Conservation (phyloP, 1,139 yeast genomes). For the Suhomyces chickasaworum region DNA sequence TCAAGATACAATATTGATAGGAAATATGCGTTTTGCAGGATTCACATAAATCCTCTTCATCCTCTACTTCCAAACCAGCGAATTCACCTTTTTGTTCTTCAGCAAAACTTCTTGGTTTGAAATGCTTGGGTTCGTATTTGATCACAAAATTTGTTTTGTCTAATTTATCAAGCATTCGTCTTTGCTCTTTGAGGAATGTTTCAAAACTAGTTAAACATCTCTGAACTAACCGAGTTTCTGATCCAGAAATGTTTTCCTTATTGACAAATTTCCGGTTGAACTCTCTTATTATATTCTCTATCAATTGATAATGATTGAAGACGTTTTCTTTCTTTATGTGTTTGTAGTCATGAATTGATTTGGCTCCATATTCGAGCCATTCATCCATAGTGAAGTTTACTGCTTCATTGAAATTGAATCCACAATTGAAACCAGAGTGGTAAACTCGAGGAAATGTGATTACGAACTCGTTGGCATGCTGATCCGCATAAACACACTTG, state of each 20-base stretch:
- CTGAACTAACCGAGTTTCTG: constrained; percentile 21
- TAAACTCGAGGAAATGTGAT: constrained; percentile 77
- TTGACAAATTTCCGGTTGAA: constrained; percentile 17
- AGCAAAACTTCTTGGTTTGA: constrained; percentile 19
- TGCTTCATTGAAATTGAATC: constrained; percentile 78
- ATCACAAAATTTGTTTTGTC: constrained; percentile 16
- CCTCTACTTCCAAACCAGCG: constrained; percentile 26
- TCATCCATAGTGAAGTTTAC: constrained; percentile 73
- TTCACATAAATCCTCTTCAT: constrained; percentile 44
- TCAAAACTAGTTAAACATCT: constrained; percentile 32
- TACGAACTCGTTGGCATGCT: constrained; percentile 76
- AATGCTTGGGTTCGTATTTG: constrained; percentile 19
- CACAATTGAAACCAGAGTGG: constrained; percentile 80
- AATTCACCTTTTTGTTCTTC: constrained; percentile 22
- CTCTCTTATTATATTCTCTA: constrained; percentile 39
- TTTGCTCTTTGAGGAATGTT: constrained; percentile 23
- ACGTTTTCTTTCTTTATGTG: constrained; percentile 58
- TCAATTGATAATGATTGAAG: constrained; percentile 47
- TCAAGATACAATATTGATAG: constrained; percentile 39
- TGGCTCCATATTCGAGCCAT: constrained; percentile 68
- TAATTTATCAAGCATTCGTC: constrained; percentile 12
- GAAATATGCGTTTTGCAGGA: constrained; percentile 43
- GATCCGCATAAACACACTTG: constrained; percentile 71
- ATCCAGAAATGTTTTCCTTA: constrained; percentile 3
- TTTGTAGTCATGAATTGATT: constrained; percentile 59